phyloP scores from a whole-genome alignment of 768 basidiomycete genomes.

The Russula abietina region DNA sequence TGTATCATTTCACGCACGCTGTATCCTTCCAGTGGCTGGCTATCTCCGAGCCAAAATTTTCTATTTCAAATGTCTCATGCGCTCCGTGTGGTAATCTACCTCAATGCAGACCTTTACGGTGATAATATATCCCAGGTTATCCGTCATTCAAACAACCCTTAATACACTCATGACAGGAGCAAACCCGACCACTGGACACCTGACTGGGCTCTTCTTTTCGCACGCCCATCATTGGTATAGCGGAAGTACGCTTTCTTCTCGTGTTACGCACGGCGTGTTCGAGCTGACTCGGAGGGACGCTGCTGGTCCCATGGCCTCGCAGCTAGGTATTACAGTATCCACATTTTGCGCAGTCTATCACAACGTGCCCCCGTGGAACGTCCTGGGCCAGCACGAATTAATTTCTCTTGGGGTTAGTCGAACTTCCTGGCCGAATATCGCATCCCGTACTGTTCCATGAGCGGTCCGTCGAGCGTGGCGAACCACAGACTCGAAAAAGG shows the following conservation, averaged over 20 bases:
- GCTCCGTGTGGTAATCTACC: not conserved
- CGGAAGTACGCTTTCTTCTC: not conserved
- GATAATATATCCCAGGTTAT: not conserved
- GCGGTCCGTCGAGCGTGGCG: not conserved
- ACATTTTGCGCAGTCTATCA: not conserved
- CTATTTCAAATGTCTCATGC: not conserved
- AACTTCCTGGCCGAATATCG: not conserved
- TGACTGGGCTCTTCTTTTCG: not conserved
- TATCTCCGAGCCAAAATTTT: not conserved
- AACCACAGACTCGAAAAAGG: not conserved
- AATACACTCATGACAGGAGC: not conserved
- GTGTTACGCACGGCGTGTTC: not conserved
- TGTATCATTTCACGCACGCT: slow-evolving; percentile 1
- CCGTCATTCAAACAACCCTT: not conserved
- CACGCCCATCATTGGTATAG: not conserved
- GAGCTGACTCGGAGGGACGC: not conserved
- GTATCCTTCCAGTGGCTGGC: not conserved
- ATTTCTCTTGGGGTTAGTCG: not conserved
- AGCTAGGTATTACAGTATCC: not conserved
- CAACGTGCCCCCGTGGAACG: not conserved
- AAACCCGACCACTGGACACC: not conserved
- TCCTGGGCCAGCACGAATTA: not conserved
- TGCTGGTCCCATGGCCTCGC: not conserved
- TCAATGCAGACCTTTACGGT: not conserved
- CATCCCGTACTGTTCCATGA: not conserved